Conservation (phyloP, 192 early-diverging fungal genomes). For the Linnemannia hyalina region DNA sequence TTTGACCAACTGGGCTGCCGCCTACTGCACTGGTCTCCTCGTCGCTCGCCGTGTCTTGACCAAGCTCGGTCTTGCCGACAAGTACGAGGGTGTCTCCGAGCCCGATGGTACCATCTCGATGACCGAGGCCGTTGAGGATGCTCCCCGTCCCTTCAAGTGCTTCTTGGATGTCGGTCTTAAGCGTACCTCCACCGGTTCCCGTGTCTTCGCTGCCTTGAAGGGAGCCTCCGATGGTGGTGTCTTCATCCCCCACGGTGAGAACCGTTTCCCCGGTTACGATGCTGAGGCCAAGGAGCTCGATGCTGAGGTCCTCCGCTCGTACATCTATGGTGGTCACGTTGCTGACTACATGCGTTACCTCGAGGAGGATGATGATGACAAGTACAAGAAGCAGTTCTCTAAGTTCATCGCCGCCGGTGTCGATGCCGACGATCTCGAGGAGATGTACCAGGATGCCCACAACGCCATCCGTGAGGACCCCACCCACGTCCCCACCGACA, state of each 20-base stretch:
- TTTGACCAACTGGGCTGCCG: slow-evolving; percentile 99
- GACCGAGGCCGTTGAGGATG: slow-evolving; percentile 92
- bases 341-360: slow-evolving; percentile 98
- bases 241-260: slow-evolving; percentile 95
- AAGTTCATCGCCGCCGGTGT: slow-evolving; percentile 92
- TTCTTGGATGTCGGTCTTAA: slow-evolving; percentile 98
- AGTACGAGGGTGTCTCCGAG: slow-evolving; percentile 96
- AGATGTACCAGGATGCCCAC: slow-evolving; percentile 94
- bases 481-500: slow-evolving; percentile 72
- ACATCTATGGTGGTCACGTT: slow-evolving; percentile 99
- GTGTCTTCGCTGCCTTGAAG: slow-evolving; percentile 98
- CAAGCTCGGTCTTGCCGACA: slow-evolving; percentile 94
- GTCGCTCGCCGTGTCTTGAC: slow-evolving; percentile 94
- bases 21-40: slow-evolving; percentile 98
- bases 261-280: slow-evolving; percentile 98
- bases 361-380: slow-evolving; percentile 99
- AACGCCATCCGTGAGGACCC: slow-evolving; percentile 96
- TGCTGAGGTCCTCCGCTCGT: slow-evolving; percentile 91
- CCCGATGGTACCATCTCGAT: slow-evolving; percentile 89
- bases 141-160: slow-evolving; percentile 96
- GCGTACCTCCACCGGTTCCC: slow-evolving; percentile 97
- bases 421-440: slow-evolving; percentile 92
- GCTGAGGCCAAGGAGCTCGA: slow-evolving; percentile 88
- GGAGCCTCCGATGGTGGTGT: slow-evolving; percentile 99
- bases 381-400: slow-evolving; percentile 96